Percentiles rank a stretch among this genome's conserved stretches.
These are phyloP conservation scores for Kodamaea ohmeri DNA, from an alignment of 1,139 yeast genomes.

Conservation along the genomic window DNA sequence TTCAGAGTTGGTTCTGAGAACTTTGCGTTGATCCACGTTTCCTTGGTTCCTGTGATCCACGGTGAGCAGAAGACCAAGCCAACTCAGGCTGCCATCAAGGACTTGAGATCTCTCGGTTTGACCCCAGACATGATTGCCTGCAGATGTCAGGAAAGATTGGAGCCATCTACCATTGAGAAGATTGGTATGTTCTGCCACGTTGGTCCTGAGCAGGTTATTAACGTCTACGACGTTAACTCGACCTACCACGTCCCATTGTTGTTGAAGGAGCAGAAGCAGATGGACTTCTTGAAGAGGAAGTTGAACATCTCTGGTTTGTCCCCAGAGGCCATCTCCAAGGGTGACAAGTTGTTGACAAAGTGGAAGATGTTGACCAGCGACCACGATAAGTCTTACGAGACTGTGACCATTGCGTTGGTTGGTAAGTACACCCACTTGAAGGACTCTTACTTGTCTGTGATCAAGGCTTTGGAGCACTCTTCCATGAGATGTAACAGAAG, in stretches of 20 bases:
- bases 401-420: constrained; percentile 90
- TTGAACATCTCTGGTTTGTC: constrained; percentile 58
- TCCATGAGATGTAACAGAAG: constrained; percentile 85
- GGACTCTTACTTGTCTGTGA: constrained; percentile 92
- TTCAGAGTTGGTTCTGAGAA: constrained; percentile 92
- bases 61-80: constrained; percentile 99
- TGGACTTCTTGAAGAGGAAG: constrained; percentile 69
- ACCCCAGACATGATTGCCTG: constrained; percentile 97
- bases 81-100: constrained; percentile 98
- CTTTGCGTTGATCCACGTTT: constrained; percentile 94
- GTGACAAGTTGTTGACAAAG: constrained; percentile 64
- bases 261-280: constrained; percentile 81
- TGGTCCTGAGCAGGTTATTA: constrained; percentile 94
- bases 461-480: constrained; percentile 92
- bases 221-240: constrained; percentile 94
- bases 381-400: constrained; percentile 76
- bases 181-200: constrained; percentile 99
- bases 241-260: constrained; percentile 96
- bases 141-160: constrained; percentile 86
- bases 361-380: constrained; percentile 83
- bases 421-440: constrained; percentile 96
- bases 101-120: constrained; percentile 90
- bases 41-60: constrained; percentile 94
- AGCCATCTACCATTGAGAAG: constrained; percentile 80
- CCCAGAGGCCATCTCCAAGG: constrained; percentile 56